Conservation (phyloP, 148 eudicot genomes). For the Arbutus unedo region DNA sequence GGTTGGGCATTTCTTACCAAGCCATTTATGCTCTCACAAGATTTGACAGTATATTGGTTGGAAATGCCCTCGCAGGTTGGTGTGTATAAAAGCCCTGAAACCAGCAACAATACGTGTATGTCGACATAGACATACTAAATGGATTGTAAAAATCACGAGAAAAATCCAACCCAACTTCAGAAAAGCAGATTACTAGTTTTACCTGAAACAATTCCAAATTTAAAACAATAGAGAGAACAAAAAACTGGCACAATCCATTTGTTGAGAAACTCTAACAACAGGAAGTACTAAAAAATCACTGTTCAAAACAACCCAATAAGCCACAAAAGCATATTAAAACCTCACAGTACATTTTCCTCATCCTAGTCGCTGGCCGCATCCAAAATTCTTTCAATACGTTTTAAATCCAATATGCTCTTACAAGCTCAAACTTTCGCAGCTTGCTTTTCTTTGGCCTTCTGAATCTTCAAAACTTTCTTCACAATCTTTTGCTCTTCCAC, state of each 20-base stretch:
- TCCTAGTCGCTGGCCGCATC: constrained; percentile 9
- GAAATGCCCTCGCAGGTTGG: too few species aligned
- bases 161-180: not conserved
- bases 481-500: constrained; percentile 86
- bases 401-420: not conserved
- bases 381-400: constrained; percentile 27
- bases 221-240: not conserved
- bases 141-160: not conserved
- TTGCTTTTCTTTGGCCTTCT: constrained; percentile 69
- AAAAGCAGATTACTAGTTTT: not conserved
- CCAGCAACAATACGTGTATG: too few species aligned
- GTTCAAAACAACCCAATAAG: constrained; percentile 4
- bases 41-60: too few species aligned
- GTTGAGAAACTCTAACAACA: constrained; percentile 21
- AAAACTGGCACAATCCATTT: not conserved
- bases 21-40: too few species aligned
- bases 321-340: not conserved
- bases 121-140: too few species aligned
- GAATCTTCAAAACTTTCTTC: constrained; percentile 86
- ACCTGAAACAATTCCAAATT: constrained; percentile 1
- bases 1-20: too few species aligned
- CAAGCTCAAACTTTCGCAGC: constrained; percentile 38
- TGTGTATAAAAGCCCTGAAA: too few species aligned
- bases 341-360: constrained; percentile 28
- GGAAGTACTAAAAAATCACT: not conserved